phyloP scores from a whole-genome alignment of 495 filamentous ascomycete genomes.

The Xylaria nigripes region DNA sequence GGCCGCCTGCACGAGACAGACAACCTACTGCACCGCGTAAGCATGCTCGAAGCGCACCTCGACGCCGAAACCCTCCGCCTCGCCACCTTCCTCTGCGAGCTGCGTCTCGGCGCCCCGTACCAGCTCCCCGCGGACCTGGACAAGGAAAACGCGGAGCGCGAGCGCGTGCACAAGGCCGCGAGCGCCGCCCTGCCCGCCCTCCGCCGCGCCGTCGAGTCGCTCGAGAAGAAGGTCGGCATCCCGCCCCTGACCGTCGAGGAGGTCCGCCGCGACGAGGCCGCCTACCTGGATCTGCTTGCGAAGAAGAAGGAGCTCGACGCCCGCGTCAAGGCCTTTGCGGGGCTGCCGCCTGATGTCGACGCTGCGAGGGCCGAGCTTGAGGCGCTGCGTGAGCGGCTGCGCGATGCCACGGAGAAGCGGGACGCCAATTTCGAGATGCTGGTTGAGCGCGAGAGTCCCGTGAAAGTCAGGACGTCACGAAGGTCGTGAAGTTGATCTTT shows the following conservation, averaged over 20 bases:
- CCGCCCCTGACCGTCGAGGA: conserved; percentile 33
- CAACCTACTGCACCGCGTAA: conserved; percentile 34
- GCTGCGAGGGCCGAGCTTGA: conserved; percentile 59
- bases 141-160: conserved; percentile 54
- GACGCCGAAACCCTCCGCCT: conserved; percentile 23
- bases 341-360: conserved; percentile 60
- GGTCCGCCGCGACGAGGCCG: conserved; percentile 45
- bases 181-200: conserved; percentile 49
- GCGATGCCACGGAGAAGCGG: conserved; percentile 46
- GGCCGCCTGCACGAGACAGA: conserved; percentile 30
- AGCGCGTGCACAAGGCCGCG: conserved; percentile 51
- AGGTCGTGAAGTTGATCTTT: not conserved
- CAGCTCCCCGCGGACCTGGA: conserved; percentile 39
- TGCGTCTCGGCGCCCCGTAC: conserved; percentile 38
- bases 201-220: conserved; percentile 32
- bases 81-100: conserved; percentile 23
- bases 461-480: conserved; percentile 22
- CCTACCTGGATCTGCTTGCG: conserved; percentile 41
- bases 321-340: conserved; percentile 52
- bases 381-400: conserved; percentile 52
- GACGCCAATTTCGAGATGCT: conserved; percentile 62
- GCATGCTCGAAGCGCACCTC: conserved; percentile 35
- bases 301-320: conserved; percentile 50
- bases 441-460: conserved; percentile 44
- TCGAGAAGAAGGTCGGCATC: conserved; percentile 21